Evolutionary conservation across 208 protist species (phyloP).

Genomic region (Leishmania arabica): DNA sequence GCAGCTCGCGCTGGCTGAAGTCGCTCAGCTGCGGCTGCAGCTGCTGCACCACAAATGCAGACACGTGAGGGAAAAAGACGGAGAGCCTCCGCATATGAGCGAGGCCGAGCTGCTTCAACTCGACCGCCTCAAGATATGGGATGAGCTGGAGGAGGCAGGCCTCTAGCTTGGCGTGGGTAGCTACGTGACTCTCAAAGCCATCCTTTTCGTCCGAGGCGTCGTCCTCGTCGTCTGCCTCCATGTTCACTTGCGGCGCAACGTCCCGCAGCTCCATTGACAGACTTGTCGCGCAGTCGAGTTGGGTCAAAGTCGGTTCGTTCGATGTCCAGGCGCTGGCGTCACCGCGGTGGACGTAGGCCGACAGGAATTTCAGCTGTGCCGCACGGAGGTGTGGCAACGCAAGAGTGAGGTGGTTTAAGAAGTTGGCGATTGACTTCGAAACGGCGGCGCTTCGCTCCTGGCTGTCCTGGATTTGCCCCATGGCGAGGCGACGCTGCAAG

Average conservation of each 20-base stretch:
- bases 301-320: not conserved
- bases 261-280: not conserved
- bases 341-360: not conserved
- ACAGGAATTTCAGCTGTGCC: not conserved
- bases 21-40: constrained; percentile 34
- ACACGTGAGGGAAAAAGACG: constrained; percentile 41
- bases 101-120: constrained; percentile 61
- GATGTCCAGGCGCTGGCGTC: not conserved
- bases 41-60: constrained; percentile 36
- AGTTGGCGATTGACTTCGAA: not conserved
- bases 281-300: not conserved
- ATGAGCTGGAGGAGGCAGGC: constrained; percentile 28
- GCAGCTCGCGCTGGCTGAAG: constrained; percentile 61
- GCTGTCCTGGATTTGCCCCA: not conserved
- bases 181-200: not conserved
- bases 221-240: not conserved
- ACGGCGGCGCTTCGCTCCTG: not conserved
- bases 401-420: not conserved
- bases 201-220: not conserved
- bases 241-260: not conserved
- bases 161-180: constrained; percentile 16
- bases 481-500: constrained; percentile 24
- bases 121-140: constrained; percentile 24
- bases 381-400: not conserved
- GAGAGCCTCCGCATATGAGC: constrained; percentile 42